Base-by-base conservation (phyloP, 805 yeast genomes). In the Ascoidea rubescens region DNA sequence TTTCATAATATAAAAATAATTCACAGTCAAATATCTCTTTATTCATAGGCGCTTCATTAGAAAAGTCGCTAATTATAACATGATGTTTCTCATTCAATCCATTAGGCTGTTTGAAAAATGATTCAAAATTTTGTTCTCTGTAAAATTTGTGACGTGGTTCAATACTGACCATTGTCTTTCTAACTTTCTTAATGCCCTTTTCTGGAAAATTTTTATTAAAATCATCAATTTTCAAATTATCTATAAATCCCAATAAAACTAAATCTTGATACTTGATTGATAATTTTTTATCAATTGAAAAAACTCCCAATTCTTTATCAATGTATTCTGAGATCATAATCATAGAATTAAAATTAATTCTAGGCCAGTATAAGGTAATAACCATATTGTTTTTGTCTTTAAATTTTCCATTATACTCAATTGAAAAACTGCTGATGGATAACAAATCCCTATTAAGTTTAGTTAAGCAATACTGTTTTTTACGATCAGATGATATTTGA, bases 1-100 rank as follows among this genome's bases (percentile, higher is more conserved):
- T 56, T 5, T 67, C 64, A 50, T 70, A 64, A 52, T 67, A 60
- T 7, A 69, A 66, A 51, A 58, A 69, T 7, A 72, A 63, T 33
- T 59, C 57, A 60, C 77, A 72, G 28, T 52, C 52, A 45, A 55
- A 55, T 6, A 55, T 5, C 46, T 54, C 45, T 7, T 51, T 45
- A 47, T 55, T 55, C 56, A 55, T 54, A 17, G 58, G 58, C 16
- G 16, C 31, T n/a, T 50, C 30, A 30, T 37, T 42, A 44, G 50
- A 46, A 21, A 21, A 21, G 4, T 5, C 47, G 21, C 48, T 51
- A 31, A 54, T 12, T 4, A 32, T 12, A 42, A 55, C 52, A 7
- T 46, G 46, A 44, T 55, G 58, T 12, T 46, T 52, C 7, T 56
- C 56, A 42, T 55, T 56, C 14, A 55, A 33, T n/a, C 56, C 56